These are phyloP conservation scores for Fusarium abutilonis DNA, from an alignment of 2,329 filamentous ascomycete genomes.

Conservation along the genomic window DNA sequence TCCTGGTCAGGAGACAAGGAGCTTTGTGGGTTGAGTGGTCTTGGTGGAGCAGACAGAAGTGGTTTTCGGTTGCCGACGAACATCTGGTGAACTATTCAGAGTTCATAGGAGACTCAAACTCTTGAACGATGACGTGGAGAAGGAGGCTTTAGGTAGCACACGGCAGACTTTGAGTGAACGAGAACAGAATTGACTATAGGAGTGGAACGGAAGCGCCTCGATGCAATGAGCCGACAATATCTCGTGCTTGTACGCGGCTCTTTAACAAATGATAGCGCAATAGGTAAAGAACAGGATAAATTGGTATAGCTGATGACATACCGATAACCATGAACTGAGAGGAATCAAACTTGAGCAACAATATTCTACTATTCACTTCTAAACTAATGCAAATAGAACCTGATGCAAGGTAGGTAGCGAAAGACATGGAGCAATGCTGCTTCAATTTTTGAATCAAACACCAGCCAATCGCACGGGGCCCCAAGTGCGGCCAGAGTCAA, in stretches of 20 bases:
- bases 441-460: background rate
- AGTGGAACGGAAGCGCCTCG: conserved; percentile 23
- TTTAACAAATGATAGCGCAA: background rate
- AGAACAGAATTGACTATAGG: conserved; percentile 17
- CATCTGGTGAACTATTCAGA: conserved; percentile 8
- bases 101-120: background rate
- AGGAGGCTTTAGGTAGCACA: conserved; percentile 17
- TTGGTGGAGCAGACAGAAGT: conserved; percentile 16
- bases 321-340: background rate
- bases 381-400: background rate
- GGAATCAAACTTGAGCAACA: background rate
- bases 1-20: conserved; percentile 42
- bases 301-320: background rate
- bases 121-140: conserved; percentile 13
- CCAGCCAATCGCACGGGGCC: conserved; percentile 25
- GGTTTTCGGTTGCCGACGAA: conserved; percentile 14
- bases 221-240: conserved; percentile 29
- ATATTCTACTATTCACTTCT: background rate
- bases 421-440: conserved; percentile 1
- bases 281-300: background rate
- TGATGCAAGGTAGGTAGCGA: background rate
- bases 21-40: conserved; percentile 19
- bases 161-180: conserved; percentile 5
- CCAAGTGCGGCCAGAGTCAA: background rate
- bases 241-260: conserved; percentile 4